These are phyloP conservation scores for Melanomma pulvis-pyrius DNA, from an alignment of 495 filamentous ascomycete genomes.

Conservation along the genomic window DNA sequence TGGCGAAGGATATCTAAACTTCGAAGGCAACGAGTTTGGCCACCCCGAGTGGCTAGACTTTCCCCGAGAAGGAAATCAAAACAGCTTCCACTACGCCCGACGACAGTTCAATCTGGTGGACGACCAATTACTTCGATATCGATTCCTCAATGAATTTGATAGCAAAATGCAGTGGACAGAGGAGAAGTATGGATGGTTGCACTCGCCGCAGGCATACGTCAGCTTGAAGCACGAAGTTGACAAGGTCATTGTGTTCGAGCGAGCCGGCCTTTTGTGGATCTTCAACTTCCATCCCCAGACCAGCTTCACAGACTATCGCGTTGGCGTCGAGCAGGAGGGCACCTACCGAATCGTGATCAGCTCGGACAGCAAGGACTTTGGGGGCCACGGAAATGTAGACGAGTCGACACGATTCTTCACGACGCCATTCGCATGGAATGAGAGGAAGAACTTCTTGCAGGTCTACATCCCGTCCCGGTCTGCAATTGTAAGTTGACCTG, in stretches of 20 bases:
- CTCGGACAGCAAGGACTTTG: slow-evolving; percentile 74
- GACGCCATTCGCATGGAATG: slow-evolving; percentile 86
- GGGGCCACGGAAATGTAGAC: slow-evolving; percentile 77
- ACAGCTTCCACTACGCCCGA: slow-evolving; percentile 95
- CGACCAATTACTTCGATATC: slow-evolving; percentile 82
- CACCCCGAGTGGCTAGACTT: slow-evolving; percentile 99
- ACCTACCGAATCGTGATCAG: slow-evolving; percentile 90
- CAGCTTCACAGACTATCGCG: slow-evolving; percentile 89
- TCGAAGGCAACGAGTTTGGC: slow-evolving; percentile 98
- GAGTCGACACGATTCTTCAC: slow-evolving; percentile 85
- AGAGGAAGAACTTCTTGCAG: slow-evolving; percentile 82
- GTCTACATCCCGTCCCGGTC: slow-evolving; percentile 87
- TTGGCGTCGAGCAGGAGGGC: slow-evolving; percentile 80
- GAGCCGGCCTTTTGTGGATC: slow-evolving; percentile 84
- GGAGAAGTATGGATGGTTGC: slow-evolving; percentile 90
- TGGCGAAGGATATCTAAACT: slow-evolving; percentile 97
- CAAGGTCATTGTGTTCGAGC: slow-evolving; percentile 95
- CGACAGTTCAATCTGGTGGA: slow-evolving; percentile 93
- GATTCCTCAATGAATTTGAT: slow-evolving; percentile 94
- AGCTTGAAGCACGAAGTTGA: slow-evolving; percentile 91
- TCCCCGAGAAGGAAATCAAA: slow-evolving; percentile 89
- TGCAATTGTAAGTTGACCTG: slow-evolving; percentile 69
- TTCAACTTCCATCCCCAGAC: slow-evolving; percentile 94
- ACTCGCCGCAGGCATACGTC: slow-evolving; percentile 83
- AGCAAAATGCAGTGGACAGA: slow-evolving; percentile 84